A percentile compares a stretch with the other conserved stretches of the same genome.
These are phyloP conservation scores for Fusarium staphyleae DNA, from an alignment of 2,329 filamentous ascomycete species.

Conservation along the genomic window DNA sequence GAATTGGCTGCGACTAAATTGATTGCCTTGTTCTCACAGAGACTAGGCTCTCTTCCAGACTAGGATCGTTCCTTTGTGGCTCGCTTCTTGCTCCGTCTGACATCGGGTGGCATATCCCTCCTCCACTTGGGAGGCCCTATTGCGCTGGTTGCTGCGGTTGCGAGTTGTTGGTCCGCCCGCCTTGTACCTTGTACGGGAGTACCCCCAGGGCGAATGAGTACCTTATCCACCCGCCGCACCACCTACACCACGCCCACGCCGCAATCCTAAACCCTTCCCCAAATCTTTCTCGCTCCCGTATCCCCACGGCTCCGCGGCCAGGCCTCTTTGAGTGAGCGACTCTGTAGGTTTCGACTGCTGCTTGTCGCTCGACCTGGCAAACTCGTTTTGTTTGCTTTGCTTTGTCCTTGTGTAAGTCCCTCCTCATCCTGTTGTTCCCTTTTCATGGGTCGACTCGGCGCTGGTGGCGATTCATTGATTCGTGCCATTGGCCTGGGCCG, in stretches of 20 bases:
- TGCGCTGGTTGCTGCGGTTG: constrained; percentile 41
- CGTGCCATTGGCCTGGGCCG: too few relatives aligned
- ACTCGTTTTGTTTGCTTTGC: constrained; percentile 17
- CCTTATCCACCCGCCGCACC: constrained; percentile 23
- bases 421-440: constrained; percentile 6
- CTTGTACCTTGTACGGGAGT: not conserved
- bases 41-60: not conserved
- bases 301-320: constrained; percentile 25
- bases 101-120: constrained; percentile 12
- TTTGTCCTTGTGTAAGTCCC: constrained; percentile 35
- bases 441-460: constrained; percentile 27
- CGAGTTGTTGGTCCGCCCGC: constrained; percentile 35
- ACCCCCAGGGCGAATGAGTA: not conserved
- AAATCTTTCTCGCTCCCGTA: constrained; percentile 31
- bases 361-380: constrained; percentile 14
- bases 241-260: constrained; percentile 27
- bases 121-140: constrained; percentile 8
- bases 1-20: constrained; percentile 26
- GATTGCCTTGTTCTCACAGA: constrained; percentile 8
- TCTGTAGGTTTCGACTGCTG: constrained; percentile 23
- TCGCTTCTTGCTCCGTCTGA: constrained; percentile 25
- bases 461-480: constrained; percentile 46
- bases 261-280: constrained; percentile 34
- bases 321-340: constrained; percentile 19
- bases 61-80: constrained; percentile 14